Evolutionary conservation across 495 filamentous ascomycete species (phyloP), one percentile per base, ranked within the genome.

Genomic region (Neurospora tetrasperma): DNA sequence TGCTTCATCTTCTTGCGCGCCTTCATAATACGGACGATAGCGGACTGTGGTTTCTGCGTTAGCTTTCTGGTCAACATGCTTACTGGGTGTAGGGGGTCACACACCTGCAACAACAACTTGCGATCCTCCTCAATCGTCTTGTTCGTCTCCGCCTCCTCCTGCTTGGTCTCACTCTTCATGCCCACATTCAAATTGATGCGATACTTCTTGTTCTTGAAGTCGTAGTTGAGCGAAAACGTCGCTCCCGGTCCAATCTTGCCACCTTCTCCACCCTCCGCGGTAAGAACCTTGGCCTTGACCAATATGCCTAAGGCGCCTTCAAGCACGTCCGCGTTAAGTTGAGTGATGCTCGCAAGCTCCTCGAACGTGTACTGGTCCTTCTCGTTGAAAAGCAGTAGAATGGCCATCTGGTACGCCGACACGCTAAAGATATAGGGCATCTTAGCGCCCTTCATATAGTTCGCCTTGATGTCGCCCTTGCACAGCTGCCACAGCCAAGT

Each of bases 1-100:
- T 99, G 95, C 88, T 97, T 97, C 92, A 98, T 94, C 85, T 91
- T 92, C 89, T 98, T 98, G 71, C 96, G 92, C 1, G 96, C 96
- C 83, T 99, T 99, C 96, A 98, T 99, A 84, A 99, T 97, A 76
- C 96, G 91, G 43, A 99, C 96, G 77, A 99, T 98, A 23, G 94
- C 93, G 72, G 96, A 98, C 96, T 99, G 77, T 99, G 76, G 71
- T 0, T 20, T 48, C 3, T 48, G 8, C 20, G 44, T 48, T 73
- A 69, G 23, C n/a, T 2, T 18, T 4, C 14, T 43, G 14, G 5
- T 43, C 16, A 16, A 4, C 35, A 43, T 43, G 42, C 18, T 7
- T 0, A 18, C 5, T 43, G 16, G 5, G 6, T 31, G 18, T 7
- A 3, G 42, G 16, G 5, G 16, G 16, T 4, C 1, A 14, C 41